Base-by-base conservation (phyloP, 257 asterid genomes). In the Linaria vulgaris region DNA sequence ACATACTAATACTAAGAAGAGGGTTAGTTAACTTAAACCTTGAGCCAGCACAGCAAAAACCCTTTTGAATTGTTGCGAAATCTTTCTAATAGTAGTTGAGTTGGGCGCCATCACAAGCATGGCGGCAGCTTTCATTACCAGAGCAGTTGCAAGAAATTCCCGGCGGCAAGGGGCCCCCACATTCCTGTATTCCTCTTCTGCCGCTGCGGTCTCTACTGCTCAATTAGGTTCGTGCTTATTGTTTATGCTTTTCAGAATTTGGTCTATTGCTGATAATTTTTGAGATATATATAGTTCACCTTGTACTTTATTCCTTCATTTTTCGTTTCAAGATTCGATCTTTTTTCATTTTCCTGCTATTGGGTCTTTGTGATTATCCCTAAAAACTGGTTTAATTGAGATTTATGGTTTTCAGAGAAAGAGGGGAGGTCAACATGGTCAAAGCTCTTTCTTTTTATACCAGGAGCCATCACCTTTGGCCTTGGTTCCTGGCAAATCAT, bases 401-500 rank as follows among this genome's bases (percentile, higher is more conserved):
- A 27, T 27, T 3, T 27, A 27, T 64, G 68, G 38, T 56, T 77
- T 70, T 66, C 87, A 91, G 95, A 76, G 82, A 61, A 69, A 80
- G 69, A 71, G 31, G 66, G 66, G 38, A 68, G 90, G 71, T 80
- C 95, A 41, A 62, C 66, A 79, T 90, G 87, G 97, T 84, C 99
- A 59, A 94, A 90, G 72, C 68, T 94, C 67, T 54, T 94, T 62
- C 96, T 94, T 71, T 94, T 87, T 57, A 30, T 90, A 55, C 99
- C 97, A 7, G 99, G 97, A 61, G 88, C 91, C 48, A 77, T 94
- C 47, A 74, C 96, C 25, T 94, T 94, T 73, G 97, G 99, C 69
- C 96, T 90, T 47, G 99, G 99, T 64, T 75, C 95, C 30, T 94
- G 99, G 99, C 99, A 94, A 68, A 80, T 94, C 56, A 59, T 94